These are phyloP conservation scores for Sarocladiaceae sp. DNA, from an alignment of 2,329 filamentous ascomycete species.

Conservation along the genomic window DNA sequence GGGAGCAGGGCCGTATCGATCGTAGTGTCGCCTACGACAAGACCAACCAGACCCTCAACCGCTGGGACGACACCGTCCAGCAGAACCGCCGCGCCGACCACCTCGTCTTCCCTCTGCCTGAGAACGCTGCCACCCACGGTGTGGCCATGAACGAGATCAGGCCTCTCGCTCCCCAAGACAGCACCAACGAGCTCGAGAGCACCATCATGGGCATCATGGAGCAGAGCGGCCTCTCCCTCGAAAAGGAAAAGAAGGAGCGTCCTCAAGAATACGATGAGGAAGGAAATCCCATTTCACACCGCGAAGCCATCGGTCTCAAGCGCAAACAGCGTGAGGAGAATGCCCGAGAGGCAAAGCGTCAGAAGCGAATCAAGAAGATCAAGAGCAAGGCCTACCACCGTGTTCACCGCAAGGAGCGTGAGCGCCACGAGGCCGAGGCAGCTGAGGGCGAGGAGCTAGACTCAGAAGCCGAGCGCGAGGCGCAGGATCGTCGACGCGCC, in stretches of 20 bases:
- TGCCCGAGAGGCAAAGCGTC: conserved; percentile 80
- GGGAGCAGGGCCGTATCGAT: conserved; percentile 80
- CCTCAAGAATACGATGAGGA: conserved; percentile 63
- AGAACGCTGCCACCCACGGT: conserved; percentile 58
- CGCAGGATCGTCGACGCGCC: conserved; percentile 66
- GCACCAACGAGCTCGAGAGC: conserved; percentile 75
- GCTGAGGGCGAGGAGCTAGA: conserved; percentile 53
- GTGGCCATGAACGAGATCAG: conserved; percentile 57
- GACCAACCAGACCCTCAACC: conserved; percentile 81
- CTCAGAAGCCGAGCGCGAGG: conserved; percentile 60
- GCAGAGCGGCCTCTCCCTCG: conserved; percentile 69
- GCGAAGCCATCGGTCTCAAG: conserved; percentile 65
- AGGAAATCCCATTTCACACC: conserved; percentile 64
- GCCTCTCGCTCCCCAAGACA: conserved; percentile 51
- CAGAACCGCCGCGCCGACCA: conserved; percentile 88
- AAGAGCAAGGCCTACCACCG: conserved; percentile 94
- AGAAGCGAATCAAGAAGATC: conserved; percentile 96
- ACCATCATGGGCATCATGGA: conserved; percentile 85
- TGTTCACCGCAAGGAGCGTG: conserved; percentile 72
- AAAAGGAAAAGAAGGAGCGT: conserved; percentile 36
- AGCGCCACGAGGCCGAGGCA: conserved; percentile 43
- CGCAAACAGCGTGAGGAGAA: conserved; percentile 77
- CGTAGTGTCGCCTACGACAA: conserved; percentile 80
- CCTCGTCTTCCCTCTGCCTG: conserved; percentile 76
- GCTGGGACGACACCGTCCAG: conserved; percentile 95